phyloP scores from a whole-genome alignment of 2,329 filamentous ascomycete species.

The Clonostachys solani region DNA sequence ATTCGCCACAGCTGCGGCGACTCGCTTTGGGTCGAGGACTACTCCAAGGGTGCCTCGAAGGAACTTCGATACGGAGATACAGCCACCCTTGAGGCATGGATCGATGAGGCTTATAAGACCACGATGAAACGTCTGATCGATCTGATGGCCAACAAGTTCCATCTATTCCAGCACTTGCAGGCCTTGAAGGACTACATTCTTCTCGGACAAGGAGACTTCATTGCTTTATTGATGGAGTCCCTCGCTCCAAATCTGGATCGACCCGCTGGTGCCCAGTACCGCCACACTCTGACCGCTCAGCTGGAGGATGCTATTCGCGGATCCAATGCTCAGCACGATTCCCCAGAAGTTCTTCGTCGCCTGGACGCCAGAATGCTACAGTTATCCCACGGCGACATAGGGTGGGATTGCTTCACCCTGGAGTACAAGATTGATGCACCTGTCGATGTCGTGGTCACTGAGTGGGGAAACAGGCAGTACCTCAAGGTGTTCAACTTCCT shows the following conservation, averaged over 20 bases:
- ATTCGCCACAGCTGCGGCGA: constrained; percentile 95
- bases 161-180: constrained; percentile 85
- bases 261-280: constrained; percentile 93
- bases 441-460: constrained; percentile 93
- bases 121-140: constrained; percentile 94
- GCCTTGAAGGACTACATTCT: constrained; percentile 94
- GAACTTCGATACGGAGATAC: constrained; percentile 92
- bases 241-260: constrained; percentile 88
- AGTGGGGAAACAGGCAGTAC: constrained; percentile 93
- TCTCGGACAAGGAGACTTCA: constrained; percentile 94
- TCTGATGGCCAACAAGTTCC: constrained; percentile 93
- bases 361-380: constrained; percentile 98
- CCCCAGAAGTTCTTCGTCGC: constrained; percentile 82
- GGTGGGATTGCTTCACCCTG: constrained; percentile 98
- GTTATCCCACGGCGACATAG: constrained; percentile 92
- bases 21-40: constrained; percentile 90
- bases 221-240: constrained; percentile 94
- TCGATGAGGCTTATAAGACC: constrained; percentile 95
- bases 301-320: constrained; percentile 95
- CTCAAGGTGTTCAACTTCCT: constrained; percentile 99
- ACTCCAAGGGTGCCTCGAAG: constrained; percentile 89
- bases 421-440: constrained; percentile 98
- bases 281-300: constrained; percentile 95
- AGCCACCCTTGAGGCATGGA: constrained; percentile 83
- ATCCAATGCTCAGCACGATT: constrained; percentile 95